phyloP scores from a whole-genome alignment of 768 basidiomycete species.

The Cystofilobasidium bisporidii region DNA sequence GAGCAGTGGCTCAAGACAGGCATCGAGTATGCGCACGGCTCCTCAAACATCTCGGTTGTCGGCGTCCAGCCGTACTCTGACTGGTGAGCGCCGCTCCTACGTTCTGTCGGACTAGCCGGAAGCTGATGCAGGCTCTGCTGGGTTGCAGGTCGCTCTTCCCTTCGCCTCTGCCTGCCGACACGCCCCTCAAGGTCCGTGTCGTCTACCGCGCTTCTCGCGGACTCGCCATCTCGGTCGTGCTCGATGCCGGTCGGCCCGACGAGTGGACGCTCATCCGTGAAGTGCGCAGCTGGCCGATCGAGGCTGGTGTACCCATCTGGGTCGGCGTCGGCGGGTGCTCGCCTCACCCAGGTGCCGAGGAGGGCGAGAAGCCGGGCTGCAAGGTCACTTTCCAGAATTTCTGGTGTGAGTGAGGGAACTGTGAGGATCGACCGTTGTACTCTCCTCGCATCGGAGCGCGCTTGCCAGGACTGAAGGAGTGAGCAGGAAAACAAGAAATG shows the following conservation, averaged over 20 bases:
- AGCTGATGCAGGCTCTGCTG: not conserved
- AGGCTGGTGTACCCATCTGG: not conserved
- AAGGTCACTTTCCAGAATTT: not conserved
- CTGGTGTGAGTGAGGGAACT: not conserved
- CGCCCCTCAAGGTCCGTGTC: not conserved
- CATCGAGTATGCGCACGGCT: not conserved
- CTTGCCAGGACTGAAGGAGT: too few species aligned
- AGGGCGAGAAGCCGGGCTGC: conserved; percentile 1
- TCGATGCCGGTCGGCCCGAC: not conserved
- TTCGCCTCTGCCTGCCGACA: not conserved
- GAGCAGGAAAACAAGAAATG: too few species aligned
- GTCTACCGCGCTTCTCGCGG: not conserved
- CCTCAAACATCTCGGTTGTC: not conserved
- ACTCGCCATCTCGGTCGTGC: not conserved
- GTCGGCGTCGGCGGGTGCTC: conserved; percentile 5
- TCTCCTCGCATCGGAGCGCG: too few species aligned
- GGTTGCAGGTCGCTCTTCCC: conserved; percentile 1
- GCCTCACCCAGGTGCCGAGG: not conserved
- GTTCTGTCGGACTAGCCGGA: not conserved
- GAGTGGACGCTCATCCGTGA: conserved; percentile 4
- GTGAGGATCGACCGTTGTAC: too few species aligned
- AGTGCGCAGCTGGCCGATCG: not conserved
- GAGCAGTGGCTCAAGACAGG: not conserved
- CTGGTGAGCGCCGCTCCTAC: not conserved
- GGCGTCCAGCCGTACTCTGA: not conserved